A percentile compares a stretch with the other conserved stretches of the same genome.
Evolutionary conservation across 805 yeast genomes (phyloP).

Genomic region (Yamadazyma tumulicola): DNA sequence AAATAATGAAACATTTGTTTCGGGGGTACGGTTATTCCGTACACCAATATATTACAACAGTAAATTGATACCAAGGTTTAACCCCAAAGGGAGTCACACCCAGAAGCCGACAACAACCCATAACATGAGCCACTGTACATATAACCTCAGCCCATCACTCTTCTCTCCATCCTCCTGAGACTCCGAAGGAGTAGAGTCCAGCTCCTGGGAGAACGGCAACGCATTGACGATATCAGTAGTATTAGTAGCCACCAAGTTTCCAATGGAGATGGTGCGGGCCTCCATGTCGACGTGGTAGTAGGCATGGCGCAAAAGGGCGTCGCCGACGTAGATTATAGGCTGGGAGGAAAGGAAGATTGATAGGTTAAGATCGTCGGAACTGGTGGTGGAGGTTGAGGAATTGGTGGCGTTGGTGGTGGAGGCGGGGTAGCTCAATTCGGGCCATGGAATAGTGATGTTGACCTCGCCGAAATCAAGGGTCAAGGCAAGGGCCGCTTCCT

Average conservation of each 20-base stretch:
- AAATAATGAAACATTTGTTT: no score
- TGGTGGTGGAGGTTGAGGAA: background rate
- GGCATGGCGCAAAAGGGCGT: background rate
- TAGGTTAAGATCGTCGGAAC: background rate
- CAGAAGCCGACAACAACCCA: no score
- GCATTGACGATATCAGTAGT: background rate
- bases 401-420: background rate
- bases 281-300: background rate
- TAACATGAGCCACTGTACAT: no score
- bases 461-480: background rate
- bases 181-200: background rate
- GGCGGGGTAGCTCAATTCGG: background rate
- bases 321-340: background rate
- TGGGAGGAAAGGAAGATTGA: background rate
- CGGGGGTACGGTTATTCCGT: no score
- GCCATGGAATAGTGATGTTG: background rate
- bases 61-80: no score
- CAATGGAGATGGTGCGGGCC: background rate
- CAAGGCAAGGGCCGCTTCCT: background rate
- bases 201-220: background rate
- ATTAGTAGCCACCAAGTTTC: background rate
- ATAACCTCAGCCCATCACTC: no score
- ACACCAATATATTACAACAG: no score
- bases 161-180: slow-evolving; percentile 2
- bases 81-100: no score